These are phyloP conservation scores for Fusarium ramigenum DNA, from an alignment of 2,329 filamentous ascomycete species.

Conservation along the genomic window DNA sequence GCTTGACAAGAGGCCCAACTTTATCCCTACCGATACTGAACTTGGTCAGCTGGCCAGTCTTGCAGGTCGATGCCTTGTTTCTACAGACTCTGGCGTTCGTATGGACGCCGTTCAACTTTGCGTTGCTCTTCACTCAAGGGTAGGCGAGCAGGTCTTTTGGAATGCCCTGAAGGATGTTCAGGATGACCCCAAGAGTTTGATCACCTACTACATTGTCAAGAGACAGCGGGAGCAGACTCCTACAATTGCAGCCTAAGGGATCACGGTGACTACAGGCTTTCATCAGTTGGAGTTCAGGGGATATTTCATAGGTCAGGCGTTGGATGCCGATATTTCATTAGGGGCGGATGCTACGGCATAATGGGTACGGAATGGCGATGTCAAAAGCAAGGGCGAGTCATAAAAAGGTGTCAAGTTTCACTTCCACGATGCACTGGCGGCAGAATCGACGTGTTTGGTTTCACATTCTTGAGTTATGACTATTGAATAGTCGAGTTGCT, in stretches of 20 bases:
- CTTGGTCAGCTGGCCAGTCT: conserved; percentile 61
- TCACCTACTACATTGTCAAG: conserved; percentile 84
- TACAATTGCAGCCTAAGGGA: conserved; percentile 8
- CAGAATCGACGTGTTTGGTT: conserved; percentile 14
- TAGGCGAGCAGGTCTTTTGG: conserved; percentile 74
- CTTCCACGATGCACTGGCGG: conserved; percentile 16
- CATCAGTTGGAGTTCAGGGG: conserved; percentile 3
- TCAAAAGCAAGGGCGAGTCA: conserved; percentile 10
- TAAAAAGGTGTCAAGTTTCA: conserved; percentile 11
- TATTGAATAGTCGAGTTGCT: conserved; percentile 32
- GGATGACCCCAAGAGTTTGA: conserved; percentile 78
- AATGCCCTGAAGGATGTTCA: conserved; percentile 68
- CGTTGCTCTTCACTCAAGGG: conserved; percentile 71
- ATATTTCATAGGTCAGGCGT: conserved; percentile 20
- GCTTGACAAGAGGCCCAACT: conserved; percentile 60
- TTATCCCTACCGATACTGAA: conserved; percentile 61
- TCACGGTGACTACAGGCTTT: background rate
- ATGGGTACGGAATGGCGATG: conserved; percentile 7
- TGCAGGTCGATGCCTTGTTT: conserved; percentile 67
- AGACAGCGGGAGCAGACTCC: conserved; percentile 64
- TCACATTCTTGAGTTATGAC: conserved; percentile 13
- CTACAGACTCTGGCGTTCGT: conserved; percentile 68
- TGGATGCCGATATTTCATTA: conserved; percentile 38
- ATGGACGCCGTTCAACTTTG: conserved; percentile 86
- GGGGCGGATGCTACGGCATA: background rate